Percentiles rank a stretch among this genome's conserved stretches.
phyloP scores from a whole-genome alignment of 495 filamentous ascomycete species.

The Aspergillus panamensis region DNA sequence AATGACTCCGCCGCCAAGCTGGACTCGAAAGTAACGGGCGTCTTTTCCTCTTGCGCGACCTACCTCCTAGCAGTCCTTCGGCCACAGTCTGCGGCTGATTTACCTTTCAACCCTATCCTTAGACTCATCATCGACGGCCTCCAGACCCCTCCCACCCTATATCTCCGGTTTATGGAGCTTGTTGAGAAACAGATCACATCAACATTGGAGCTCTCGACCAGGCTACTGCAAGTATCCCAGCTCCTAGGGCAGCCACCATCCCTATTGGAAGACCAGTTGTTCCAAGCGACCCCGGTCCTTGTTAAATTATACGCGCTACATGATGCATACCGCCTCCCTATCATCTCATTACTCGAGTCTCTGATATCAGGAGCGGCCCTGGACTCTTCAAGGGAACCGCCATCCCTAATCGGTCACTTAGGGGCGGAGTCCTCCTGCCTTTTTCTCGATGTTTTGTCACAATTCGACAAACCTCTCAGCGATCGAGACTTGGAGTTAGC shows the following conservation, averaged over 20 bases:
- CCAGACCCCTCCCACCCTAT: conserved; percentile 59
- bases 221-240: conserved; percentile 64
- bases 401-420: conserved; percentile 84
- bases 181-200: conserved; percentile 61
- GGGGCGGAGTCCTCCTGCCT: conserved; percentile 75
- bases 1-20: conserved; percentile 52
- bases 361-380: conserved; percentile 67
- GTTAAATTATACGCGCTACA: conserved; percentile 75
- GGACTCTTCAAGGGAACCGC: conserved; percentile 62
- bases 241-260: conserved; percentile 57
- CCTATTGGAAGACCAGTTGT: conserved; percentile 71
- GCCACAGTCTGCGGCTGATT: conserved; percentile 59
- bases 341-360: conserved; percentile 66
- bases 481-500: conserved; percentile 56
- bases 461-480: conserved; percentile 71
- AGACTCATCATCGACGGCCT: conserved; percentile 65
- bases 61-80: conserved; percentile 76
- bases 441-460: conserved; percentile 74
- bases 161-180: conserved; percentile 51
- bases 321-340: conserved; percentile 59
- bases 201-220: conserved; percentile 62
- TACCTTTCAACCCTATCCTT: conserved; percentile 75
- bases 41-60: conserved; percentile 64
- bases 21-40: conserved; percentile 56
- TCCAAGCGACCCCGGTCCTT: conserved; percentile 69